Evolutionary conservation across 129 eudicot species (phyloP).

Genomic region (Helianthus tuberosus): DNA sequence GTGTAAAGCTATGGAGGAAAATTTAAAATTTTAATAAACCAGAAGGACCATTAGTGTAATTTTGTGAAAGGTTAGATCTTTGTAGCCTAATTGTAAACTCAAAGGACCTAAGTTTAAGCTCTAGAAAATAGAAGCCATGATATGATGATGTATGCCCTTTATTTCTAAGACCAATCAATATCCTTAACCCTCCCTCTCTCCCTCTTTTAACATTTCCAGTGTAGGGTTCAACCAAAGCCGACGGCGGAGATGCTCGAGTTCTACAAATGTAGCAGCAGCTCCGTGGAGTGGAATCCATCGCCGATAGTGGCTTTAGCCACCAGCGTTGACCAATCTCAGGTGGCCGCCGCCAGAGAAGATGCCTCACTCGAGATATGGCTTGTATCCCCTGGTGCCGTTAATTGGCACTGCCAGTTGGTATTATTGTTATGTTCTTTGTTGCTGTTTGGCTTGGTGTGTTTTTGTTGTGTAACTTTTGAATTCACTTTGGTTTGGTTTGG

Average conservation of each 20-base stretch:
- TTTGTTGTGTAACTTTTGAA: not conserved
- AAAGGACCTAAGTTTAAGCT: not conserved
- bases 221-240: constrained; percentile 31
- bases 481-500: not conserved
- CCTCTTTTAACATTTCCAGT: not conserved
- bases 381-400: constrained; percentile 94
- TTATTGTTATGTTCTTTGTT: not conserved
- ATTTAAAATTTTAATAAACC: too few species aligned
- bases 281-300: constrained; percentile 80
- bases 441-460: not conserved
- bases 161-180: not conserved
- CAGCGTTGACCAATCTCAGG: constrained; percentile 77
- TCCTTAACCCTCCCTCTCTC: not conserved
- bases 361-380: constrained; percentile 96
- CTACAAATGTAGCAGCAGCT: constrained; percentile 44
- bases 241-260: constrained; percentile 53
- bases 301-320: constrained; percentile 87
- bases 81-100: not conserved
- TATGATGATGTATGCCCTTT: constrained; percentile 17
- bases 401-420: constrained; percentile 97
- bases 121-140: not conserved
- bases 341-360: constrained; percentile 92
- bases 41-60: too few species aligned
- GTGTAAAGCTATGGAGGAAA: too few species aligned
- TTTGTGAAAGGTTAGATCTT: too few species aligned